phyloP scores from a whole-genome alignment of 1,284 basidiomycete genomes.

The Violaceomyces palustris region DNA sequence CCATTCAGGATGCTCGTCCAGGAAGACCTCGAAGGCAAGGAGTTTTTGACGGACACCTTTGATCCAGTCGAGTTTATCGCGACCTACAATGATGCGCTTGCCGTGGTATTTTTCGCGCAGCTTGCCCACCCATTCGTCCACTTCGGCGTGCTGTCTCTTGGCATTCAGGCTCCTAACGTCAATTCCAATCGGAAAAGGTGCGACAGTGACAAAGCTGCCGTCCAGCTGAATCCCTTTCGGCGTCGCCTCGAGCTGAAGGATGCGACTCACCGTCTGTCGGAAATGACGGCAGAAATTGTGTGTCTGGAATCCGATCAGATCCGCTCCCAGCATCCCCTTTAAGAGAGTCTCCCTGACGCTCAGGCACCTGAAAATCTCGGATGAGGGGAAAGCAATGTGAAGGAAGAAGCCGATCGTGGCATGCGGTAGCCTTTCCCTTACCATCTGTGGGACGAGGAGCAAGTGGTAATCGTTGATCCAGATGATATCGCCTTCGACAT shows the following conservation, averaged over 20 bases:
- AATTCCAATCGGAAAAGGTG: conserved; percentile 83
- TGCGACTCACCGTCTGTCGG: conserved; percentile 71
- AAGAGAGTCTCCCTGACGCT: conserved; percentile 60
- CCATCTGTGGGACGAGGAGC: conserved; percentile 72
- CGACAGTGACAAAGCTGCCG: conserved; percentile 68
- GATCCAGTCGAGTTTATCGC: conserved; percentile 81
- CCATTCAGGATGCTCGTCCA: conserved; percentile 71
- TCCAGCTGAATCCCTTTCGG: conserved; percentile 71
- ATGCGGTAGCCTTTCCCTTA: conserved; percentile 62
- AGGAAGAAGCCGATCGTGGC: conserved; percentile 81
- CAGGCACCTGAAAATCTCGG: conserved; percentile 80
- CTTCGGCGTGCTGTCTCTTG: conserved; percentile 71
- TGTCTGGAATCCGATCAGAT: conserved; percentile 76
- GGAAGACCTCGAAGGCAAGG: conserved; percentile 74
- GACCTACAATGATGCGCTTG: conserved; percentile 76
- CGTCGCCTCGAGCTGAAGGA: conserved; percentile 71
- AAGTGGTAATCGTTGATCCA: conserved; percentile 62
- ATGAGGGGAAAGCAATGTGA: conserved; percentile 80
- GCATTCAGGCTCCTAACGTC: conserved; percentile 68
- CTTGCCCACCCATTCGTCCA: conserved; percentile 71
- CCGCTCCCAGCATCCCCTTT: conserved; percentile 68
- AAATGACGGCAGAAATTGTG: conserved; percentile 59
- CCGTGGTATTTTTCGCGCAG: conserved; percentile 73
- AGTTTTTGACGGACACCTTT: conserved; percentile 80
- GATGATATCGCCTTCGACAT: conserved; percentile 75